A percentile compares a stretch with the other conserved stretches of the same genome.
Conservation (phyloP, 352 stramenopile species). For the Phytophthora cactorum region DNA sequence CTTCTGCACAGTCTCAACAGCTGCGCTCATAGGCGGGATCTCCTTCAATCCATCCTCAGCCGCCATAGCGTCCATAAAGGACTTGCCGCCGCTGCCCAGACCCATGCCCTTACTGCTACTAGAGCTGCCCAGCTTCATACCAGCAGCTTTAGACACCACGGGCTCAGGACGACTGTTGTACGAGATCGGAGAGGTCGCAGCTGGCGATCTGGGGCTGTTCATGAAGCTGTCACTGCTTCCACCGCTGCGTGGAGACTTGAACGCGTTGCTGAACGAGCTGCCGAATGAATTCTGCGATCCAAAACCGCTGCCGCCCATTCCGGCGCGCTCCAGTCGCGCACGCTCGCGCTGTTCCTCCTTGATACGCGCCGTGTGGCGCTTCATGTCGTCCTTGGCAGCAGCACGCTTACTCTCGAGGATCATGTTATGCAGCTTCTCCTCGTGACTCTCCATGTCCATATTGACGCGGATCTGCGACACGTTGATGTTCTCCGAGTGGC, state of each 20-base stretch:
- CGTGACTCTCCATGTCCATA: constrained; percentile 99
- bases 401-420: constrained; percentile 96
- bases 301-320: constrained; percentile 73
- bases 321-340: constrained; percentile 75
- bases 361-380: constrained; percentile 87
- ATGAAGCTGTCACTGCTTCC: constrained; percentile 46
- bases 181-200: constrained; percentile 72
- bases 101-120: constrained; percentile 57
- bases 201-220: constrained; percentile 41
- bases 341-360: constrained; percentile 89
- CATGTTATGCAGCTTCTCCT: constrained; percentile 99
- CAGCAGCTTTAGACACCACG: constrained; percentile 58
- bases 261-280: constrained; percentile 68
- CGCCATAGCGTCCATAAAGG: constrained; percentile 87
- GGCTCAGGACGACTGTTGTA: constrained; percentile 60
- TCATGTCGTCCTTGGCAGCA: constrained; percentile 90
- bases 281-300: constrained; percentile 78
- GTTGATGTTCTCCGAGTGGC: constrained; percentile 97
- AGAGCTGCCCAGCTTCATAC: constrained; percentile 73
- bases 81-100: constrained; percentile 71
- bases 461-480: constrained; percentile 96
- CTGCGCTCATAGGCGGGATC: constrained; percentile 81
- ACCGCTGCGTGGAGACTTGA: constrained; percentile 69
- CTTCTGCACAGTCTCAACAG: constrained; percentile 64
- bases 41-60: constrained; percentile 88